Evolutionary conservation across 208 protist genomes (phyloP).

Genomic region (Leishmania arabica): DNA sequence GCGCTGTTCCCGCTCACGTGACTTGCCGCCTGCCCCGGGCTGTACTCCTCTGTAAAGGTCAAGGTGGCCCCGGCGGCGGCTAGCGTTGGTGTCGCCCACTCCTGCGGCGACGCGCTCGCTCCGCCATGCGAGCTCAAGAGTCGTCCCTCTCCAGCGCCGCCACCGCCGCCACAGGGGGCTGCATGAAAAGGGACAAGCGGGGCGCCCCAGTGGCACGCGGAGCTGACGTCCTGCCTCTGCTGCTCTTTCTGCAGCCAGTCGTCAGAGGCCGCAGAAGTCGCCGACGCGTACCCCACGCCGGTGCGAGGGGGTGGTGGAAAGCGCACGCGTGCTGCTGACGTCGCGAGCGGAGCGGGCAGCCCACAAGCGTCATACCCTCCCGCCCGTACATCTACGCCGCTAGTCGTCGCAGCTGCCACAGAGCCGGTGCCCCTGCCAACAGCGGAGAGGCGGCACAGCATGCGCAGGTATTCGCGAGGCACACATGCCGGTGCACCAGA

Average conservation of each 20-base stretch:
- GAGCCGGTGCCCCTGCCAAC: background rate
- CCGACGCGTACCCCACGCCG: background rate
- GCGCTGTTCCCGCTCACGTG: constrained; percentile 3
- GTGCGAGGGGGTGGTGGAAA: background rate
- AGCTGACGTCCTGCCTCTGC: background rate
- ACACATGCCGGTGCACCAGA: constrained; percentile 21
- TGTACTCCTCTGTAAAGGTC: constrained; percentile 7
- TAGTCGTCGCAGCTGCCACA: background rate
- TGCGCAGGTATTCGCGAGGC: constrained; percentile 29
- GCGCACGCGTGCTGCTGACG: background rate
- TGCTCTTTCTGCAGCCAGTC: background rate
- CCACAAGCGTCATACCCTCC: background rate
- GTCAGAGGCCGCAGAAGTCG: background rate
- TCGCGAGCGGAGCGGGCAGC: background rate
- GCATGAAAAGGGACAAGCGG: constrained; percentile 27
- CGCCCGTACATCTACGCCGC: background rate
- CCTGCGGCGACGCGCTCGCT: background rate
- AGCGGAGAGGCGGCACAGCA: constrained; percentile 22
- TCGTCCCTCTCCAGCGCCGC: background rate
- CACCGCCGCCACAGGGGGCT: constrained; percentile 2
- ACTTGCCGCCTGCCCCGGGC: background rate
- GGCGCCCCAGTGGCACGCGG: constrained; percentile 13
- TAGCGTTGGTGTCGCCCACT: constrained; percentile 13
- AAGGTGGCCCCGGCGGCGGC: background rate
- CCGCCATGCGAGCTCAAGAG: background rate